Percentiles rank a stretch among this genome's conserved stretches.
These are phyloP conservation scores for Mortierella sp. DNA, from an alignment of 371 early-diverging fungal species.

Conservation along the genomic window DNA sequence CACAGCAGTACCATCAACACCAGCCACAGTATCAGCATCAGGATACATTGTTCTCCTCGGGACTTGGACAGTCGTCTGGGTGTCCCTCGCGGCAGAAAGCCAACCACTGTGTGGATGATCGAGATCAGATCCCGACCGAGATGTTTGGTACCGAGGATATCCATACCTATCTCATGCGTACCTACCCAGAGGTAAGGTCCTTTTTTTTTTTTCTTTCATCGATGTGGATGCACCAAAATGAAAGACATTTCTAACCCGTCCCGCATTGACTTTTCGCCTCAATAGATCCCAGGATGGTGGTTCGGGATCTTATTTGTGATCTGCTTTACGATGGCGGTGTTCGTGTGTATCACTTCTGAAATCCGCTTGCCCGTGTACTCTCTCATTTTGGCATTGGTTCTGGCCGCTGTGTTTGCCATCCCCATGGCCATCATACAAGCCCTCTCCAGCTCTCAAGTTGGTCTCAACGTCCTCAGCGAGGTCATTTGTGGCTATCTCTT, in stretches of 20 bases:
- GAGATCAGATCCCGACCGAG: conserved; percentile 50
- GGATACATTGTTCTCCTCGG: not conserved
- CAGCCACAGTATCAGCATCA: not conserved
- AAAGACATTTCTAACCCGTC: conserved; percentile 26
- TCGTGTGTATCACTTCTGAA: conserved; percentile 67
- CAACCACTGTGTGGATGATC: conserved; percentile 16
- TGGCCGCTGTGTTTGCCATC: conserved; percentile 77
- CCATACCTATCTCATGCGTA: conserved; percentile 78
- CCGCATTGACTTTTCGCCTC: conserved; percentile 47
- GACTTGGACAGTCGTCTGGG: not conserved
- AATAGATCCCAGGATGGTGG: conserved; percentile 83
- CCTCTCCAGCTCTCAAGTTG: conserved; percentile 62
- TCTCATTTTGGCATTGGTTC: conserved; percentile 72
- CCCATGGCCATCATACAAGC: conserved; percentile 82
- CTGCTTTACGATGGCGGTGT: conserved; percentile 72
- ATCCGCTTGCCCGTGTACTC: conserved; percentile 77
- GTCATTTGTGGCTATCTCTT: conserved; percentile 65
- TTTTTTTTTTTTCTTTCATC: not conserved
- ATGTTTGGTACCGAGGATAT: conserved; percentile 73
- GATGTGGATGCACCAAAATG: not conserved
- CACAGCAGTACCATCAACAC: conserved; percentile 18
- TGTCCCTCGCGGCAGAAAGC: not conserved
- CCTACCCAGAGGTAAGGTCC: conserved; percentile 68
- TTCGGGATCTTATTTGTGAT: conserved; percentile 71
- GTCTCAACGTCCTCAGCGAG: conserved; percentile 81